Percentiles rank a stretch among this genome's conserved stretches.
phyloP scores from a whole-genome alignment of 2,329 filamentous ascomycete genomes.

The Colletotrichum lentis region DNA sequence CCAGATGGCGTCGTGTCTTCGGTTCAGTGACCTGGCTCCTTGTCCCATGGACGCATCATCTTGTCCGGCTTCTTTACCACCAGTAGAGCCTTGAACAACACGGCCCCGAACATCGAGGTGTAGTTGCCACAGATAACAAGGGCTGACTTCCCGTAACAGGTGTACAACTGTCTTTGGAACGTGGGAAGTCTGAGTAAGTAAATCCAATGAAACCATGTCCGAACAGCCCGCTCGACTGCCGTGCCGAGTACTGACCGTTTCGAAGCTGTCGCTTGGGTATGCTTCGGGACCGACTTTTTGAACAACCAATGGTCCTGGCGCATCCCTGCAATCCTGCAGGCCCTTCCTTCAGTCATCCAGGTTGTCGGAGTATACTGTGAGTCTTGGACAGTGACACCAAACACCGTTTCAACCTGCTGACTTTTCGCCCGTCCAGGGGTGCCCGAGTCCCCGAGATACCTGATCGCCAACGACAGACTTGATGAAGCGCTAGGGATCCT shows the following conservation, averaged over 20 bases:
- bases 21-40: too few species aligned
- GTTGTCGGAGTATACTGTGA: conserved; percentile 67
- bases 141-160: neutral
- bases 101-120: too few species aligned
- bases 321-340: conserved; percentile 69
- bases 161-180: conserved; percentile 76
- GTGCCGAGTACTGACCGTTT: neutral
- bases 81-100: too few species aligned
- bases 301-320: conserved; percentile 72
- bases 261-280: conserved; percentile 64
- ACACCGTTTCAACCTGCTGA: neutral
- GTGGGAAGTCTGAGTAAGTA: conserved; percentile 54
- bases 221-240: conserved; percentile 18
- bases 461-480: conserved; percentile 41
- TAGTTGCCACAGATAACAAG: neutral
- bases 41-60: too few species aligned
- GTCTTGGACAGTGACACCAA: neutral
- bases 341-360: conserved; percentile 67
- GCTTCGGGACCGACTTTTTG: conserved; percentile 68
- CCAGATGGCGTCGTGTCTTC: fast-evolving
- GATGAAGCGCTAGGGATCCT: conserved; percentile 60
- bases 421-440: conserved; percentile 46
- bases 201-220: conserved; percentile 52
- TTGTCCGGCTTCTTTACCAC: too few species aligned
- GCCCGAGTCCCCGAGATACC: conserved; percentile 61